Base-by-base conservation (phyloP, 2,329 filamentous ascomycete species). In the Aspergillus candidus region DNA sequence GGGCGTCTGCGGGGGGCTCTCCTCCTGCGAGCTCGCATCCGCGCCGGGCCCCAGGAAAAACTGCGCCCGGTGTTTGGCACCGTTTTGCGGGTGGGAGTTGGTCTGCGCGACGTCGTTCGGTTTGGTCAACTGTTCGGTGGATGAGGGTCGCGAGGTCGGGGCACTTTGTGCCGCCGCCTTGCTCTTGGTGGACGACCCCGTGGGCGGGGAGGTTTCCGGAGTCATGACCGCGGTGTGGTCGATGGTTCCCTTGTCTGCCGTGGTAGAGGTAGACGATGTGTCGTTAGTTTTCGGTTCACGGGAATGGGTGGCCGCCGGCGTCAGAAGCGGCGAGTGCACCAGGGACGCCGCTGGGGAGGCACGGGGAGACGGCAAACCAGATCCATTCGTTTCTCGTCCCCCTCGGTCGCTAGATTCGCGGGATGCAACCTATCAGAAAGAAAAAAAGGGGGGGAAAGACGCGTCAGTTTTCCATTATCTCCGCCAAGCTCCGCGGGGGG, bases 291-390 rank as follows among this genome's bases (percentile, higher is more conserved):
- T 64, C 41, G 58, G 73, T 60, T 81, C 80, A 54, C 73, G 72
- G 41, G 78, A 79, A 51, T 74, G 72, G 35, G 88, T 91, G 40
- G 83, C 89, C 43, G 88, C 83, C 13, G 91, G 91, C 11, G 90
- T 96, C 41, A 97, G 76, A 34, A 89, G 89, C 53, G 91, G 91
- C 10, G 90, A 94, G 55, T 91, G 86, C 70, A 94, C 79, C 45
- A 84, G 79, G 47, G 83, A 80, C 35, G 78, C 72, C 48, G 78
- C 77, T 48, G 86, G 84, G 51, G 83, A 86, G 33, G 80, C 72
- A 61, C 76, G 77, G 27, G 84, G 82, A 45, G 84, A 89, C 49
- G 78, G 76, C 54, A 76, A 78, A 46, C 73, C 73, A 41, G 82
- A 82, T 51, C 84, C 82, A 50, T 69, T 80, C 40, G 81, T 83